Base-by-base conservation (phyloP, 768 basidiomycete genomes). In the Paxillus rubicundulus region DNA sequence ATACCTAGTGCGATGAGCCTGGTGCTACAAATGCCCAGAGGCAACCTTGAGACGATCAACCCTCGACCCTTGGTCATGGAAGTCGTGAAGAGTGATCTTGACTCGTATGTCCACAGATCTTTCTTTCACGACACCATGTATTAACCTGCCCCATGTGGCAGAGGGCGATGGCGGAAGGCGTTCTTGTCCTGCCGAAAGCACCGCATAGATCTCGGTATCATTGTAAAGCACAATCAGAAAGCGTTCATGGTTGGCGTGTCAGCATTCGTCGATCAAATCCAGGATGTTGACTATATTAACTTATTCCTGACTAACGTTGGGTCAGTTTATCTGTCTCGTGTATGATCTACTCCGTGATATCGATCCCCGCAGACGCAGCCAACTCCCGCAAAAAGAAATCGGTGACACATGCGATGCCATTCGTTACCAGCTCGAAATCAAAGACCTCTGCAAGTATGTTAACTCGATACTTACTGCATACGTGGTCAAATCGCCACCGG, bases 1-100 rank as follows among this genome's bases (percentile, higher is more conserved):
- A 86, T 97, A 1, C 87, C 94, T 1, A 92, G 86, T 53, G 73
- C 83, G 8, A 98, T 95, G 91, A 85, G 80, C 60, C 70, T 99
- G 32, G 89, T 98, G 0, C 73, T 99, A 9, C 97, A 99, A 71
- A 98, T 98, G 96, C 97, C 96, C 0, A 75, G 97, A 58, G 97
- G 97, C 1, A 98, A 98, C 70, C 65, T 99, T 54, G 97, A 99
- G 73, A 98, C 93, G 1, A 86, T 99, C 48, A 92, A 88, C 61
- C 97, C 97, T 3, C 77, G 97, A 39, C 89, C 95, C 12, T 70
- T 99, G 60, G 94, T 98, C 16, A 83, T 97, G 76, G 80, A 86
- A 50, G 86, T 92, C 5, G 86, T 98, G 1, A 80, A 81, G 46
- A 75, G 81, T 47, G 89, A 95, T 63, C 73, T 98, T 6, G 77